Evolutionary conservation across 2,329 filamentous ascomycete species (phyloP).

Genomic region (Metarhizium guizhouense): DNA sequence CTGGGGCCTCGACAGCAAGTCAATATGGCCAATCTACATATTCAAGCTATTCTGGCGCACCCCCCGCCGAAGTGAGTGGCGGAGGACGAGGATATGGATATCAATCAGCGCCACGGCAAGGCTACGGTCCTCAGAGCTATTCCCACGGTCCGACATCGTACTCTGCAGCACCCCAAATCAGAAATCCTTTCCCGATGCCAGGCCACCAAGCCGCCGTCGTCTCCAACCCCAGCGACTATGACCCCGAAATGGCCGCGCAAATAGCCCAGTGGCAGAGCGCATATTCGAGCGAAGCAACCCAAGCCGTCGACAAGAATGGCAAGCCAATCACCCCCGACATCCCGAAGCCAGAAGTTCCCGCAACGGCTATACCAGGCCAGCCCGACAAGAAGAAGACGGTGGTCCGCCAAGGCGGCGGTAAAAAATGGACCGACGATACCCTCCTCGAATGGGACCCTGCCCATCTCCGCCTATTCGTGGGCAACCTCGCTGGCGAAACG

Average conservation of each 20-base stretch:
- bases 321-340: slow-evolving; percentile 17
- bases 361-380: slow-evolving; percentile 36
- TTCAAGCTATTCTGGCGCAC: slow-evolving; percentile 23
- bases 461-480: slow-evolving; percentile 91
- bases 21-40: slow-evolving; percentile 10
- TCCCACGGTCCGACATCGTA: slow-evolving; percentile 29
- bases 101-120: slow-evolving; percentile 21
- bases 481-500: slow-evolving; percentile 93
- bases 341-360: slow-evolving; percentile 20
- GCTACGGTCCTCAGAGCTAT: slow-evolving; percentile 17
- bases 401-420: slow-evolving; percentile 76
- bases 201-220: slow-evolving; percentile 27
- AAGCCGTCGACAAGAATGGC: slow-evolving; percentile 24
- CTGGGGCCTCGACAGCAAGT: background rate
- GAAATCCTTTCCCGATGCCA: slow-evolving; percentile 71
- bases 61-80: slow-evolving; percentile 17
- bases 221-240: slow-evolving; percentile 28
- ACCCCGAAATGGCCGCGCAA: slow-evolving; percentile 81
- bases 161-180: slow-evolving; percentile 52
- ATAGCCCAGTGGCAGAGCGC: slow-evolving; percentile 94
- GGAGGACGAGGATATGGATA: slow-evolving; percentile 4
- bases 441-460: slow-evolving; percentile 93
- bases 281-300: slow-evolving; percentile 43
- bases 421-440: slow-evolving; percentile 82
- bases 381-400: slow-evolving; percentile 75